Base-by-base conservation (phyloP, 2,329 filamentous ascomycete species). In the Aureobasidium sp. region DNA sequence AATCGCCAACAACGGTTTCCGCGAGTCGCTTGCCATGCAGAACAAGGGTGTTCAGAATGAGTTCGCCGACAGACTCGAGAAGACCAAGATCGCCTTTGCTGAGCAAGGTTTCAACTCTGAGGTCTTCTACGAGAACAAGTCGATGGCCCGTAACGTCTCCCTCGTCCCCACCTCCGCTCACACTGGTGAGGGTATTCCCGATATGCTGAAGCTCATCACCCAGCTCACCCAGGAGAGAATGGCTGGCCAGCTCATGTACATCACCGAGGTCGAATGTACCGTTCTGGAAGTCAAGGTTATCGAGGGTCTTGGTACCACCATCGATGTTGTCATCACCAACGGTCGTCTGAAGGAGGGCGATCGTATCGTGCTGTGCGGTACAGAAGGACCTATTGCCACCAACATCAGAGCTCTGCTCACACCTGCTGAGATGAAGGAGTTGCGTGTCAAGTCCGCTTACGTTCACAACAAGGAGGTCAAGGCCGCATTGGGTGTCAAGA, bases 391-490 rank as follows among this genome's bases (percentile, higher is more conserved):
- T 58, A 99, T 99, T 72, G 85, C 87, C 64, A 99, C 94, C 7
- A 97, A 97, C 68, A 94, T 99, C 70, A 86, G 94, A 78, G 95
- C 94, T 15, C 82, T 99, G 29, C 81, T 99, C 58, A 99, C 94
- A 3, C 94, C 94, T 1, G 92, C 91, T 12, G 90, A 91, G 64
- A 85, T 99, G 73, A 94, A 91, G 73, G 94, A 99, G 75, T 77
- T 99, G 66, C 91, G 95, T 74, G 85, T 99, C 70, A 97, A 97
- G 78, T 96, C 92, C 3, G 84, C 87, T 65, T 99, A 99, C 71
- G 93, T 99, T 33, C 95, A 99, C 81, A 97, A 99, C 81, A 97
- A 99, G 80, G 91, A 96, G 75, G 92, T 97, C 78, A 99, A 97
- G 82, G 94, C 95, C 22, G 91, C 94, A 9, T 84, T 99, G 71